A percentile compares a stretch with the other conserved stretches of the same genome.
These are phyloP conservation scores for Pezicula neosporulosa DNA, from an alignment of 2,329 filamentous ascomycete species.

Conservation along the genomic window DNA sequence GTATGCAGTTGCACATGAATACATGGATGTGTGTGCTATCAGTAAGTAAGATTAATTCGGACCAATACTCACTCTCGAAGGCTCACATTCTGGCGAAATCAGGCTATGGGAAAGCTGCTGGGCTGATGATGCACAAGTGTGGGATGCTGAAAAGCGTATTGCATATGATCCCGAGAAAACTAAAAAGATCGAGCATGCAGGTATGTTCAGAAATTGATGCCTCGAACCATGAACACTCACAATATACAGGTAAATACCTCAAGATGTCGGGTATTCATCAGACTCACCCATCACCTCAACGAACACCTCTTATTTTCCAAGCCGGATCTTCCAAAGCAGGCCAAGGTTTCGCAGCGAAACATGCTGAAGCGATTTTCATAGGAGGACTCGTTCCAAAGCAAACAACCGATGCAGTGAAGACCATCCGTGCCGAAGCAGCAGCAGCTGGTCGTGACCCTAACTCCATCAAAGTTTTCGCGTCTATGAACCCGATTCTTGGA, in stretches of 20 bases:
- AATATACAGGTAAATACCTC: conserved; percentile 61
- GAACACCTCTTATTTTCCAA: conserved; percentile 64
- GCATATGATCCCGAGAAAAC: too few species aligned
- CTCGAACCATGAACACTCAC: too few species aligned
- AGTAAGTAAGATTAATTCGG: too few species aligned
- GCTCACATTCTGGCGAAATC: too few species aligned
- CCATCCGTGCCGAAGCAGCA: conserved; percentile 36
- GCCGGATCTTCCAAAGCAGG: conserved; percentile 64
- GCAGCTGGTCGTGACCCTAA: conserved; percentile 48
- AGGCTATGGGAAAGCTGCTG: conserved; percentile 66
- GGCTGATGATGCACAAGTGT: conserved; percentile 61
- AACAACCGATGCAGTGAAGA: conserved; percentile 55
- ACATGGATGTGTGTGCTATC: conserved; percentile 47
- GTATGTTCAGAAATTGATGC: too few species aligned
- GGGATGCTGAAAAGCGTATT: conserved; percentile 30
- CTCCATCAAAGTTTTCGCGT: conserved; percentile 56
- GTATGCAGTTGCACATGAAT: conserved; percentile 60
- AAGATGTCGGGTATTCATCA: conserved; percentile 60
- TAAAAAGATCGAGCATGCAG: too few species aligned
- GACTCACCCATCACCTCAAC: conserved; percentile 60
- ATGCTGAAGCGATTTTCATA: conserved; percentile 67
- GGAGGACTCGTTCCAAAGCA: conserved; percentile 58
- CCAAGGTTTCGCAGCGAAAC: conserved; percentile 58
- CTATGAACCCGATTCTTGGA: conserved; percentile 61
- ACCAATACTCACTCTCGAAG: too few species aligned